phyloP scores from a whole-genome alignment of 129 eudicot genomes.

The Pulicaria dysenterica region DNA sequence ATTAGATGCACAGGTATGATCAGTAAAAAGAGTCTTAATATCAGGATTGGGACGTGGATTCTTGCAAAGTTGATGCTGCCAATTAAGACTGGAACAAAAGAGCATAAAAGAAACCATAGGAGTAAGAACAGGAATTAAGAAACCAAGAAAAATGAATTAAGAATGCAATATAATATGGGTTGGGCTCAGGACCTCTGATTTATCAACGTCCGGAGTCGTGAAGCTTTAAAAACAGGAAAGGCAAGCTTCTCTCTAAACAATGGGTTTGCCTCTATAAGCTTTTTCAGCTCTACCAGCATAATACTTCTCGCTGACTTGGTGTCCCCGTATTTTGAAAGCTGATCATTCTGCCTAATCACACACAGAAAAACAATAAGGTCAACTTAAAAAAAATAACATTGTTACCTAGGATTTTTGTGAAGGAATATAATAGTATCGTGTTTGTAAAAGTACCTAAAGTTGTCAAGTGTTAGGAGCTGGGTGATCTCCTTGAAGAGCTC shows the following conservation, averaged over 20 bases:
- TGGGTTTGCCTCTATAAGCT: slow-evolving; percentile 90
- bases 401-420: not conserved
- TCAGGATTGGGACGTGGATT: slow-evolving; percentile 92
- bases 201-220: slow-evolving; percentile 75
- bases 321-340: slow-evolving; percentile 88
- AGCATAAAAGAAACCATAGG: not conserved
- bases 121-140: too few relatives aligned
- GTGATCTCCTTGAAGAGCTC: slow-evolving; percentile 97
- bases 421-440: not conserved
- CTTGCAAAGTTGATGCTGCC: slow-evolving; percentile 98
- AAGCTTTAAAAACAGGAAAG: slow-evolving; percentile 70
- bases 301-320: slow-evolving; percentile 77
- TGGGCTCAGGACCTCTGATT: slow-evolving; percentile 68
- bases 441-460: slow-evolving; percentile 65
- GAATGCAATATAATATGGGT: slow-evolving; percentile 11
- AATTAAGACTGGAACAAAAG: slow-evolving; percentile 65
- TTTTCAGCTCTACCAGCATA: slow-evolving; percentile 77
- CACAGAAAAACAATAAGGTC: not conserved
- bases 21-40: slow-evolving; percentile 77
- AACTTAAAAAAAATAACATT: not conserved
- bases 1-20: slow-evolving; percentile 72
- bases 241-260: slow-evolving; percentile 82
- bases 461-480: slow-evolving; percentile 78
- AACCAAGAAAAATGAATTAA: not conserved
- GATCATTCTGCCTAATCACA: slow-evolving; percentile 70